phyloP scores from a whole-genome alignment of 164 flowering plant species.

The Santalum album region DNA sequence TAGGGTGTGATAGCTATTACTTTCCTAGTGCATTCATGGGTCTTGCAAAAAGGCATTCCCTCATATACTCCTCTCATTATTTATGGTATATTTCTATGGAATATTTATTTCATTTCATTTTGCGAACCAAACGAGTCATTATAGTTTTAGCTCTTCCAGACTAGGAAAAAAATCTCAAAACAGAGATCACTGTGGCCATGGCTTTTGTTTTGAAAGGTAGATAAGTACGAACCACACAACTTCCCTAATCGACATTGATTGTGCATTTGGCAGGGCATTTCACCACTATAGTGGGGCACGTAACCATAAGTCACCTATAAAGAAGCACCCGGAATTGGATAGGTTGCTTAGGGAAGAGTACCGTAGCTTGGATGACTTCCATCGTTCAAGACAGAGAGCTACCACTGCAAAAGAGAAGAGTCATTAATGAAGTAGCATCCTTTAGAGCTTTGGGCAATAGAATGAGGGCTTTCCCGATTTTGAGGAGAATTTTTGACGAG shows the following conservation, averaged over 20 bases:
- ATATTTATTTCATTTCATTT: no score
- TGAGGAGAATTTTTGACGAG: constrained; percentile 8
- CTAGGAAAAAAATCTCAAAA: no score
- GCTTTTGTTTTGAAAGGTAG: background rate
- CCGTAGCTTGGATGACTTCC: constrained; percentile 66
- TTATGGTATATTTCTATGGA: no score
- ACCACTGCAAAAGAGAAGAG: constrained; percentile 12
- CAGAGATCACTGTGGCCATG: no score
- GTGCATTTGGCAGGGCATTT: constrained; percentile 65
- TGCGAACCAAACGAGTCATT: no score
- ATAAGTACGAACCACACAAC: background rate
- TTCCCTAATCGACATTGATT: background rate
- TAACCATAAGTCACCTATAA: constrained; percentile 32
- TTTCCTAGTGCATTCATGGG: no score
- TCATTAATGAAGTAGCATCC: constrained; percentile 9
- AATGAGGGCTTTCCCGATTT: constrained; percentile 10
- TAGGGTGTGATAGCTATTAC: no score
- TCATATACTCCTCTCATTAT: no score
- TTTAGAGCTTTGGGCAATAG: background rate
- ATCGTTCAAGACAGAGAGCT: constrained; percentile 46
- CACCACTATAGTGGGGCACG: constrained; percentile 60
- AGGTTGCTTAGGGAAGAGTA: constrained; percentile 68
- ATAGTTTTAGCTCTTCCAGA: no score
- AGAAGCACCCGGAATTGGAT: constrained; percentile 74
- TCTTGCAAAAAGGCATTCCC: no score